phyloP scores from a whole-genome alignment of 2,329 filamentous ascomycete species.

The Capronia coronata region DNA sequence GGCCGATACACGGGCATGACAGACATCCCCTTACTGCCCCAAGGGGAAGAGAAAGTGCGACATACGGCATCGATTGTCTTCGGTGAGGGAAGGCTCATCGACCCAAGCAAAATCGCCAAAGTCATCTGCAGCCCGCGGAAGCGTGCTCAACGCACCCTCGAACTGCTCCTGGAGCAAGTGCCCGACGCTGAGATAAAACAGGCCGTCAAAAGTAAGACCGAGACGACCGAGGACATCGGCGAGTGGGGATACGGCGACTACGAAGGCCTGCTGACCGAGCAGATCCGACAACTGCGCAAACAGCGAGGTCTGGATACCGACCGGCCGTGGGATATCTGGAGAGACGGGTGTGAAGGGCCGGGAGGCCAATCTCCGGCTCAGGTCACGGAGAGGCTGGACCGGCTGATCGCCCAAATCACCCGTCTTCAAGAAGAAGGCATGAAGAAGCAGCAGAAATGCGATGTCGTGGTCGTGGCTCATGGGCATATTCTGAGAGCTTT shows the following conservation, averaged over 20 bases:
- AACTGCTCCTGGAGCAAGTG: conserved; percentile 31
- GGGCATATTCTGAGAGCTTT: conserved; percentile 44
- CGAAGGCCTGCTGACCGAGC: conserved; percentile 50
- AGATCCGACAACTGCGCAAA: conserved; percentile 46
- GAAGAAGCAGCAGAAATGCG: conserved; percentile 9
- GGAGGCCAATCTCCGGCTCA: conserved; percentile 34
- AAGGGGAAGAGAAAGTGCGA: conserved; percentile 42
- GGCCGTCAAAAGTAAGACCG: conserved; percentile 19
- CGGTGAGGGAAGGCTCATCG: conserved; percentile 47
- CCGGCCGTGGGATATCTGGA: conserved; percentile 53
- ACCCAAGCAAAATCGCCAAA: conserved; percentile 43
- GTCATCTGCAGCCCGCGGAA: conserved; percentile 48
- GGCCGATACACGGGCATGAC: conserved; percentile 44
- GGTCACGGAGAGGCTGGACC: conserved; percentile 39
- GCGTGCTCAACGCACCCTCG: conserved; percentile 46
- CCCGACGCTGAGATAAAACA: conserved; percentile 8
- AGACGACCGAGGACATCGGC: conserved; percentile 44
- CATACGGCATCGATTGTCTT: conserved; percentile 43
- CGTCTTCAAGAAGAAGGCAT: conserved; percentile 33
- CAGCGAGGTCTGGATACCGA: conserved; percentile 45
- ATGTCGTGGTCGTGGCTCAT: conserved; percentile 30
- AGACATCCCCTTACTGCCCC: conserved; percentile 40
- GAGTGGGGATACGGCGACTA: conserved; percentile 62
- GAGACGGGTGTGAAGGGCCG: conserved; percentile 50
- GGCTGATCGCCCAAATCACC: conserved; percentile 39